Evolutionary conservation across 192 early-diverging fungal genomes (phyloP), one percentile per base, ranked within the genome.

Genomic region (Dimargaris xerosporica): DNA sequence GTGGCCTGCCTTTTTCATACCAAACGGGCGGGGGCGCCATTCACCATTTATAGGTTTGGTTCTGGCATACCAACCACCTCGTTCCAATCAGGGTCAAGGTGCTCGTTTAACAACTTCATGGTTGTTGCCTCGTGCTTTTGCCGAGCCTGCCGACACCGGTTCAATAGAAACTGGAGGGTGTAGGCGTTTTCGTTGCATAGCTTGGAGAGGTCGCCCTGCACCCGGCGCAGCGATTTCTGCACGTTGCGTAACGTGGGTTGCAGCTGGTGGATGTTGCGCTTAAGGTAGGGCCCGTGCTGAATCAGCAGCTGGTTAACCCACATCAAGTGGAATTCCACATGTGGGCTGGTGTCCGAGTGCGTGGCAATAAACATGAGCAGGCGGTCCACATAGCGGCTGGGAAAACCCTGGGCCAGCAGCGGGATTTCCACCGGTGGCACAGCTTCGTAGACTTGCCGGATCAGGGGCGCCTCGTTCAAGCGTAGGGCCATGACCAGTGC

Each of bases 401-500:
- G 92, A 56, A 97, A 72, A 10, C 87, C 84, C 39, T 84, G 80
- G n/a, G 85, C 78, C 17, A 98, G 71, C 60, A 92, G 67, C 26
- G 72, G 75, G 1, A 96, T 81, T 46, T 86, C 82, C n/a, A 72
- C 66, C 6, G 85, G 82, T 23, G 93, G 93, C 50, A 94, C 82
- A 3, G 71, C 69, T 54, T 94, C 85, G 70, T 86, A 92, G 41
- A 92, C 87, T 29, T 82, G 68, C 56, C 83, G 80, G 25, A 90
- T 86, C 45, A 98, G 69, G 21, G 76, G 69, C 42, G 69, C 71
- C 68, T 98, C 95, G 63, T 96, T 96, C 31, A 99, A 81, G 5
- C 94, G 78, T 78, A 99, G 92, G 0, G 93, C 78, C 84, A 95
- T 95, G 34, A 94, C 82, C 39, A 99, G 71, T 7, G 94, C 85